Evolutionary conservation across 2,329 filamentous ascomycete species (phyloP).

Genomic region (Metarhizium album): DNA sequence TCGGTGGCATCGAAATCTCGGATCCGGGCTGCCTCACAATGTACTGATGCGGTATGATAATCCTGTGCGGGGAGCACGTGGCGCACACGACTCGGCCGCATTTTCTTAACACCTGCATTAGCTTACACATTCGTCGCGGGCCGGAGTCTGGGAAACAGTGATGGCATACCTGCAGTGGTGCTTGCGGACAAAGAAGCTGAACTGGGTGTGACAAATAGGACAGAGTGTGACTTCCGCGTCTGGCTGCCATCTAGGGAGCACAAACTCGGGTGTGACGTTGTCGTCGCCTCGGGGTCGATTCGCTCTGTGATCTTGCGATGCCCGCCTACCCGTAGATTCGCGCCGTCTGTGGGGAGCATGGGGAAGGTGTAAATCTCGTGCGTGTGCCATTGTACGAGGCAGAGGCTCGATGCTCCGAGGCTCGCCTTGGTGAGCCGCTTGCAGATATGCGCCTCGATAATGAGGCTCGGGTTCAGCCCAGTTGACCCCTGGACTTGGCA

Average conservation of each 20-base stretch:
- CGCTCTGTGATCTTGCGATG: neutral
- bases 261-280: conserved; percentile 29
- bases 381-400: neutral
- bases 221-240: conserved; percentile 74
- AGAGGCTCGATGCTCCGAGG: neutral
- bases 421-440: neutral
- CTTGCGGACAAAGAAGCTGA: conserved; percentile 77
- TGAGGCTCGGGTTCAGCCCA: neutral
- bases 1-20: conserved; percentile 27
- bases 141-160: neutral
- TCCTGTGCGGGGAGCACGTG: conserved; percentile 83
- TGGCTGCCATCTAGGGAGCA: conserved; percentile 75
- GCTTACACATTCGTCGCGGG: neutral
- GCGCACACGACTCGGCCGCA: conserved; percentile 88
- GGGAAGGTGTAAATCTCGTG: neutral
- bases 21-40: conserved; percentile 67
- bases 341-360: neutral
- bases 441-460: neutral
- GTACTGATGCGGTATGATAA: conserved; percentile 87
- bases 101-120: conserved; percentile 45
- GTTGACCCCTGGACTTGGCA: neutral
- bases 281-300: neutral
- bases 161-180: conserved; percentile 73
- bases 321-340: neutral
- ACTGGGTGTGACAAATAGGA: conserved; percentile 71